phyloP scores from a whole-genome alignment of 345 rosid genomes.

The Aurinia saxatilis region DNA sequence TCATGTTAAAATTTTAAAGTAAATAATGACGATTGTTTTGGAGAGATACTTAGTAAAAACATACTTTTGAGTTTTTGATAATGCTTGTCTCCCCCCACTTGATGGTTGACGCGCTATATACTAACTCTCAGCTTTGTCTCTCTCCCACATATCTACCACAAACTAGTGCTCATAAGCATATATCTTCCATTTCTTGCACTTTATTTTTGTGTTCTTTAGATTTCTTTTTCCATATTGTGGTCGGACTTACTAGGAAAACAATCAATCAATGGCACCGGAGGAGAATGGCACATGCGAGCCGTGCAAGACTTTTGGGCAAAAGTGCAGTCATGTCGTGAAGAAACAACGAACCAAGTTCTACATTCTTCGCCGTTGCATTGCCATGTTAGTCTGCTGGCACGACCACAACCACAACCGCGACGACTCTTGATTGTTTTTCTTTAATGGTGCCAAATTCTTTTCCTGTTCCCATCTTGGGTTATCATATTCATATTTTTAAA shows the following conservation, averaged over 20 bases:
- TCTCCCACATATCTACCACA: background rate
- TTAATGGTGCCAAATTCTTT: background rate
- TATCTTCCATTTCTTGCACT: background rate
- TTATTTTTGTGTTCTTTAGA: background rate
- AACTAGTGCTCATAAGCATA: background rate
- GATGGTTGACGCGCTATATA: constrained; percentile 21
- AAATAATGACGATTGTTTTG: no score
- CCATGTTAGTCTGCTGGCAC: constrained; percentile 66
- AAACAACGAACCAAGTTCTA: constrained; percentile 70
- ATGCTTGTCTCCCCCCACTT: constrained; percentile 13
- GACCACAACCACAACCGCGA: constrained; percentile 33
- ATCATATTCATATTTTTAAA: background rate
- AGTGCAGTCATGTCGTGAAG: constrained; percentile 74
- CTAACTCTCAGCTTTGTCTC: constrained; percentile 11
- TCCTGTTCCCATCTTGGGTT: background rate
- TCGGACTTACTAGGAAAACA: background rate
- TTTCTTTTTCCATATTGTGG: background rate
- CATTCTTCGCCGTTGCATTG: constrained; percentile 78
- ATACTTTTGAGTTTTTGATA: constrained; percentile 3
- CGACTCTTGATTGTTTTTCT: background rate
- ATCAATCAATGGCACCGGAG: constrained; percentile 16
- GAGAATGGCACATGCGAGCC: constrained; percentile 36
- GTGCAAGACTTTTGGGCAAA: constrained; percentile 60
- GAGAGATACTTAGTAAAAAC: constrained; percentile 12
- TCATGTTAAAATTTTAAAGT: no score